phyloP scores from a whole-genome alignment of 768 basidiomycete species.

The Tubosaeta sp. region DNA sequence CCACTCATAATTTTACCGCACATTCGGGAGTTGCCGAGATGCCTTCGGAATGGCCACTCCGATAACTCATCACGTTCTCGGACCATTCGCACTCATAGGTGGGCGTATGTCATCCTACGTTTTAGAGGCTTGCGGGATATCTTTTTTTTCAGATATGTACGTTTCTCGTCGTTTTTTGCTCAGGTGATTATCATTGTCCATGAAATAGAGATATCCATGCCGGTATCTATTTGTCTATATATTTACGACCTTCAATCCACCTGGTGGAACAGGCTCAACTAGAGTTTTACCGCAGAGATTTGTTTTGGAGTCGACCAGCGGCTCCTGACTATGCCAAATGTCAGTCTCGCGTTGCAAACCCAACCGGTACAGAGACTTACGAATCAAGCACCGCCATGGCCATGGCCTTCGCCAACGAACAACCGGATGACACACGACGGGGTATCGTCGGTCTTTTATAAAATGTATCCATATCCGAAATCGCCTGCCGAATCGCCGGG shows the following conservation, averaged over 20 bases:
- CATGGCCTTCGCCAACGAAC: not conserved
- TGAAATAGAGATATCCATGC: too few species aligned
- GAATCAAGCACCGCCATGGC: slow-evolving; percentile 6
- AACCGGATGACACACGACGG: not conserved
- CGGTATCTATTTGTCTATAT: not conserved
- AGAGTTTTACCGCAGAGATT: not conserved
- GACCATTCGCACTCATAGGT: too few species aligned
- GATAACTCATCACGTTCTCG: too few species aligned
- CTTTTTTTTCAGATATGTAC: too few species aligned
- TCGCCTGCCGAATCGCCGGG: slow-evolving; percentile 14
- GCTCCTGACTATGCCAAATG: slow-evolving; percentile 6
- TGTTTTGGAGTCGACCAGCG: slow-evolving; percentile 2
- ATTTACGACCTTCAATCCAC: not conserved
- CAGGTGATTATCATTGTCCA: too few species aligned
- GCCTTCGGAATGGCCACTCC: slow-evolving; percentile 2
- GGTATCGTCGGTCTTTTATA: slow-evolving; percentile 2
- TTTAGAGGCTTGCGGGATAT: too few species aligned
- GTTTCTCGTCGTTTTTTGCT: too few species aligned
- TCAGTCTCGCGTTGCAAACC: not conserved
- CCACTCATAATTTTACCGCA: slow-evolving; percentile 8
- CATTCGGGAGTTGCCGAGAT: slow-evolving; percentile 14
- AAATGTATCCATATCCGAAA: slow-evolving; percentile 12
- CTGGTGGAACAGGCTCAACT: not conserved
- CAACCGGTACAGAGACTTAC: slow-evolving; percentile 1
- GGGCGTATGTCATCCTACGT: too few species aligned